Conservation (phyloP, 305 asterid genomes). For the Solanum hybrid region DNA sequence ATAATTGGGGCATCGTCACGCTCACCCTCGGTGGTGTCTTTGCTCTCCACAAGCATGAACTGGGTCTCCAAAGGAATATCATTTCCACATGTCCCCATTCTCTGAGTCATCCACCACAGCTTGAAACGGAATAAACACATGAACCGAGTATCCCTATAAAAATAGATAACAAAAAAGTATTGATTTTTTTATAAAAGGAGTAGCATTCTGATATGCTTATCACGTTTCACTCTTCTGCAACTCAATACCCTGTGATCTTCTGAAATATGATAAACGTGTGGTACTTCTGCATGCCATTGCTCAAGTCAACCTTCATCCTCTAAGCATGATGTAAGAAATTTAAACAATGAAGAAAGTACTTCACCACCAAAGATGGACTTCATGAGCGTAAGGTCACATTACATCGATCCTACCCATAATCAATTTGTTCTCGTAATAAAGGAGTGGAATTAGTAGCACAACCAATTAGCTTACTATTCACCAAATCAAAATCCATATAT, state of each 20-base stretch:
- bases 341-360: not conserved
- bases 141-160: conserved; percentile 68
- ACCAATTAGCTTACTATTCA: not conserved
- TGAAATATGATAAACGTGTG: not conserved
- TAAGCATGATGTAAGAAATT: not conserved
- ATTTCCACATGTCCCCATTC: conserved; percentile 89
- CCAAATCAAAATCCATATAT: not conserved
- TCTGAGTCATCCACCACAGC: conserved; percentile 99
- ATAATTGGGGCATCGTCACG: conserved; percentile 50
- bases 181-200: not conserved
- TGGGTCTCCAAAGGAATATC: conserved; percentile 94
- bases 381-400: not conserved
- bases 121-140: conserved; percentile 96
- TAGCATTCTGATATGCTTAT: not conserved
- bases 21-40: conserved; percentile 49
- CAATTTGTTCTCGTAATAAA: not conserved
- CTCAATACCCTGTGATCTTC: not conserved
- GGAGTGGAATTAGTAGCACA: not conserved
- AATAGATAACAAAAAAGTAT: conserved; percentile 1
- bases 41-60: conserved; percentile 93
- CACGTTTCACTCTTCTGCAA: not conserved
- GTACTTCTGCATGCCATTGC: not conserved
- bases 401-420: not conserved
- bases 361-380: not conserved
- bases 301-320: not conserved